Percentiles rank a stretch among this genome's conserved stretches.
Conservation (phyloP, 208 protist species). For the Leishmania tropica region DNA sequence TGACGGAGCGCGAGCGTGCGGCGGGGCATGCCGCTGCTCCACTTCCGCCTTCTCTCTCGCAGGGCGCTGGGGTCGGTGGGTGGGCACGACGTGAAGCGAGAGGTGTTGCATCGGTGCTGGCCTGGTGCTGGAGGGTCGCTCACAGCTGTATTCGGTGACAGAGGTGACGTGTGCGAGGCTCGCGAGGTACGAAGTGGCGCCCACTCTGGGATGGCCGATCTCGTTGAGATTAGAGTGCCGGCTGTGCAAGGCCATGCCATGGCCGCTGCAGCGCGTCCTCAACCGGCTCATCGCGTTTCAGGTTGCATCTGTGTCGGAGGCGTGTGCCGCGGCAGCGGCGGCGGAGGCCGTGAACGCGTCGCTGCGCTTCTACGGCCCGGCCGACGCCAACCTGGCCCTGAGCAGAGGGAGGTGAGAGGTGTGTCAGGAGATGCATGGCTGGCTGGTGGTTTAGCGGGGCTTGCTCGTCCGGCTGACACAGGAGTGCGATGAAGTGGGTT, state of each 20-base stretch:
- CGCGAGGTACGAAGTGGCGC: not conserved
- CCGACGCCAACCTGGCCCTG: constrained; percentile 14
- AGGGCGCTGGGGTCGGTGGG: constrained; percentile 13
- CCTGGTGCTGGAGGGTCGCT: not conserved
- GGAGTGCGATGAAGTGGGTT: not conserved
- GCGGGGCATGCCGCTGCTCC: constrained; percentile 53
- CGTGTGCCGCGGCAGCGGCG: constrained; percentile 41
- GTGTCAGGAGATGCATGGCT: constrained; percentile 43
- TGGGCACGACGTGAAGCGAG: constrained; percentile 5
- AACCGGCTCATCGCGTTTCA: constrained; percentile 48
- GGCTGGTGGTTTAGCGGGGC: constrained; percentile 31
- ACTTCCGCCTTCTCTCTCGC: constrained; percentile 50
- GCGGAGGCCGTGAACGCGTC: constrained; percentile 20
- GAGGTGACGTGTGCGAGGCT: not conserved
- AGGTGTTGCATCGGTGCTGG: constrained; percentile 21
- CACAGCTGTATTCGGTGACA: not conserved
- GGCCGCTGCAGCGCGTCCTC: constrained; percentile 61
- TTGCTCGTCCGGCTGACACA: not conserved
- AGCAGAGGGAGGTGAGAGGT: constrained; percentile 37
- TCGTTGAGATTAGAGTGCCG: constrained; percentile 1
- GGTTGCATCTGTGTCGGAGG: constrained; percentile 31
- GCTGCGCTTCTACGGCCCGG: not conserved
- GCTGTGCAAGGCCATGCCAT: constrained; percentile 22
- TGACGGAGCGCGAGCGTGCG: constrained; percentile 46
- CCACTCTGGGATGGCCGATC: constrained; percentile 2